phyloP scores from a whole-genome alignment of 257 asterid genomes.

The Striga asiatica region DNA sequence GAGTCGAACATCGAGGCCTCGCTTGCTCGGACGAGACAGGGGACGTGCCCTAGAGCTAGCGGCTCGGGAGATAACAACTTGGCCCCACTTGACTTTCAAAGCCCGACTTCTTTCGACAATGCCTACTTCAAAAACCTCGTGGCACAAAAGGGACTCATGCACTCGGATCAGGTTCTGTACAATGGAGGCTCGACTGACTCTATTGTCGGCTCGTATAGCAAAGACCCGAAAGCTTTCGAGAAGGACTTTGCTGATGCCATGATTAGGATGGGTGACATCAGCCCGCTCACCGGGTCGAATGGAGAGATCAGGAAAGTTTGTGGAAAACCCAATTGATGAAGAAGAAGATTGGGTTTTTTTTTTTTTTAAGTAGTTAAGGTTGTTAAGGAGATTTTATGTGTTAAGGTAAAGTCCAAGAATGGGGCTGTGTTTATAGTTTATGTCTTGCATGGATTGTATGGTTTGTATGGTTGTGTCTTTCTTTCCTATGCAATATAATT shows the following conservation, averaged over 20 bases:
- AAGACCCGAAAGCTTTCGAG: conserved; percentile 15
- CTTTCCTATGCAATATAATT: no score
- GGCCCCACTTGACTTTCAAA: conserved; percentile 29
- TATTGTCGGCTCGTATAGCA: conserved; percentile 31
- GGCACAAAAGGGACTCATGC: conserved; percentile 38
- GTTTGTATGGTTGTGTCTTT: no score
- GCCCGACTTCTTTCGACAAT: conserved; percentile 34
- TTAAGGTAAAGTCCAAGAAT: no score
- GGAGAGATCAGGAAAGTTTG: conserved; percentile 37
- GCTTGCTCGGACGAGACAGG: conserved; percentile 34
- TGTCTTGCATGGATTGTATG: no score
- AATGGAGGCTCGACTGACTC: conserved; percentile 51
- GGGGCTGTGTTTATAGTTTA: no score
- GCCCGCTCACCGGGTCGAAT: conserved; percentile 44
- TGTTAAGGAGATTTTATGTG: no score
- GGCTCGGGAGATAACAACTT: conserved; percentile 33
- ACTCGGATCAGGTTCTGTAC: conserved; percentile 62
- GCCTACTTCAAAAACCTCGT: conserved; percentile 34
- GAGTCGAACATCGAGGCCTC: conserved; percentile 44
- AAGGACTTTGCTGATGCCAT: conserved; percentile 45
- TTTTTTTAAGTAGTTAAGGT: no score
- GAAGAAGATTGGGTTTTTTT: no score
- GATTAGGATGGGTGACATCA: conserved; percentile 54
- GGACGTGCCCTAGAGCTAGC: conserved; percentile 28
- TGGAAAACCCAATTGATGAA: no score